Evolutionary conservation across 2,329 filamentous ascomycete species (phyloP), one percentile per base, ranked within the genome.

Genomic region (Macrophomina tecta): DNA sequence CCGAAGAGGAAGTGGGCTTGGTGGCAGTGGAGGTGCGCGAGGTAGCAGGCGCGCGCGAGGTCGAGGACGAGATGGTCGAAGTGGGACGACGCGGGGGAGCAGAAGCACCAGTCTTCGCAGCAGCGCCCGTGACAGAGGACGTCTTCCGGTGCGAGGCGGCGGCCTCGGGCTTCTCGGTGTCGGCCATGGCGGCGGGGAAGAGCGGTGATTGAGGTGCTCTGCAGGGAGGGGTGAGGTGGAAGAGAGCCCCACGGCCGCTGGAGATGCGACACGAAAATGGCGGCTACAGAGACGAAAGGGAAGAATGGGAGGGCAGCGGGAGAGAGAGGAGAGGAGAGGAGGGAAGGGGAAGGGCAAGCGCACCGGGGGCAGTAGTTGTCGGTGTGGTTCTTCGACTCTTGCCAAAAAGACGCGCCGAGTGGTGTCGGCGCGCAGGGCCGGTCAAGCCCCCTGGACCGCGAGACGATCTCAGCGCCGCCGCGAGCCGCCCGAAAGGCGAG

Each of bases 51-150:
- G 64, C 52, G 4, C 64, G 64, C 14, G 61, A 53, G 28, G 46
- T 64, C 38, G 64, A 66, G 14, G 64, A 61, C 18, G 55, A 40
- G 45, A 61, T 32, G 53, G 64, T 66, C 28, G 64, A 66, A 46
- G 64, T 61, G 30, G 64, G 64, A 3, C 64, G 53, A 42, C 64
- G 64, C 23, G 64, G 64, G 23, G 64, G 53, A 23, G 53, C 64
- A 61, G 64, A 42, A 61, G 55, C 64, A n/a, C 64, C 64, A 16
- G 45, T 66, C 64, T 66, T 66, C 36, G 64, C 45, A 1, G 64
- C 64, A 9, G 63, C 23, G 12, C 52, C 36, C 32, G 64, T 34
- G 48, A 64, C 55, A 23, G 64, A 66, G 28, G 64, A 61, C 5
- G 53, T 51, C 46, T 60, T 66, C 53, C 55, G 42, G 55, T 66